phyloP scores from a whole-genome alignment of 2,329 filamentous ascomycete genomes.

The Arthrocladium fulminans region DNA sequence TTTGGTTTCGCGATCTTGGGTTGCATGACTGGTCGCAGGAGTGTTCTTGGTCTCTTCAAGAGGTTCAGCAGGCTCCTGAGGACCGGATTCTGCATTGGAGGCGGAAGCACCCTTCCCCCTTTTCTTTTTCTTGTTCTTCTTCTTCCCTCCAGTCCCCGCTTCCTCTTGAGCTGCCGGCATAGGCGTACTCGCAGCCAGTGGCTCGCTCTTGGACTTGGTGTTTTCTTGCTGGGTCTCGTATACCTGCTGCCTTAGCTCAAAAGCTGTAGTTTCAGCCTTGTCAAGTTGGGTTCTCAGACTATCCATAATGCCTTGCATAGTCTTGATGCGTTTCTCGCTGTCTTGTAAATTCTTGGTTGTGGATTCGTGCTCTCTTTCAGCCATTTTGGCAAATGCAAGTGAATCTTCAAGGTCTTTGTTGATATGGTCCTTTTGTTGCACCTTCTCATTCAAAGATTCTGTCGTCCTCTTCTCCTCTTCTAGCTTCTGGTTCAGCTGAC shows the following conservation, averaged over 20 bases:
- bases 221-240: constrained; percentile 17
- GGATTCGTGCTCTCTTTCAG: constrained; percentile 17
- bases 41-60: not conserved
- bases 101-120: constrained; percentile 41
- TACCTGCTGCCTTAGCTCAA: constrained; percentile 34
- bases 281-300: constrained; percentile 46
- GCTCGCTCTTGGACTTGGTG: constrained; percentile 15
- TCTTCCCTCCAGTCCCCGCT: constrained; percentile 37
- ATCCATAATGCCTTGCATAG: constrained; percentile 48
- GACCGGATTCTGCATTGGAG: constrained; percentile 28
- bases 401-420: constrained; percentile 24
- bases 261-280: constrained; percentile 43
- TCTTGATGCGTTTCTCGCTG: constrained; percentile 45
- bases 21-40: not conserved
- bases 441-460: constrained; percentile 21
- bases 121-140: constrained; percentile 86
- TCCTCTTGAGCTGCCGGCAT: constrained; percentile 21
- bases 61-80: constrained; percentile 22
- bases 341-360: constrained; percentile 28
- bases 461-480: constrained; percentile 7
- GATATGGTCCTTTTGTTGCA: constrained; percentile 27
- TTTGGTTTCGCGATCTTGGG: constrained; percentile 3
- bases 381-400: constrained; percentile 18
- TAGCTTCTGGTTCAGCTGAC: constrained; percentile 18
- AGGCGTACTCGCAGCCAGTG: constrained; percentile 18